These are phyloP conservation scores for Solanum corneliomulleri DNA, from an alignment of 257 asterid species.

Conservation along the genomic window DNA sequence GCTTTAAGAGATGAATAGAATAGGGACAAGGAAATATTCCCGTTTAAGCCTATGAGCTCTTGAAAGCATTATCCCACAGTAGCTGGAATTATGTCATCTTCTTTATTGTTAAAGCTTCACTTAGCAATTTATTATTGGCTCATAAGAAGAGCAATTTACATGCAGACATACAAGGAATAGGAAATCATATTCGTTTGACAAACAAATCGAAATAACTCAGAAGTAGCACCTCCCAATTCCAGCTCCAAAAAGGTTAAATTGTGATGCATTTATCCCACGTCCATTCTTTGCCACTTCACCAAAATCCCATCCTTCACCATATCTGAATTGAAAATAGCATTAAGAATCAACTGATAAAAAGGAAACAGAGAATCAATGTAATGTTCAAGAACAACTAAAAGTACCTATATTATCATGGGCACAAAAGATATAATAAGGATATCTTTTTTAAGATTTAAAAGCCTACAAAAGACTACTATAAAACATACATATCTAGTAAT, in stretches of 20 bases:
- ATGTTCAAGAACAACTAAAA: not conserved
- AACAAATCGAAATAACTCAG: not conserved
- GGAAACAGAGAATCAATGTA: not conserved
- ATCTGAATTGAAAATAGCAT: constrained; percentile 26
- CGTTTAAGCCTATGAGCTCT: not conserved
- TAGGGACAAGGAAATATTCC: not conserved
- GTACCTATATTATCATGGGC: not conserved
- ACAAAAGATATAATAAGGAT: not conserved
- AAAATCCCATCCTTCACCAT: constrained; percentile 99
- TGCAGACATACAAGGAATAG: not conserved
- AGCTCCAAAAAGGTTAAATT: constrained; percentile 64
- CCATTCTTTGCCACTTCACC: constrained; percentile 91
- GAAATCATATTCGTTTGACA: not conserved
- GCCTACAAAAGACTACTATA: not conserved
- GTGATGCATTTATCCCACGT: constrained; percentile 89
- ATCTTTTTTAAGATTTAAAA: not conserved
- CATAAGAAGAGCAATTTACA: not conserved
- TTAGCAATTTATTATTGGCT: not conserved
- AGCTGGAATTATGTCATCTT: not conserved
- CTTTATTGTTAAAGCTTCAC: not conserved
- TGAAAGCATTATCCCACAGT: not conserved
- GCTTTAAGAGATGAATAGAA: not conserved
- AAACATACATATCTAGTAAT: not conserved
- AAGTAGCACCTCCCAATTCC: constrained; percentile 82
- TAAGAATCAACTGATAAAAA: not conserved